Evolutionary conservation across 148 eudicot species (phyloP).

Genomic region (Camellia sinensis): DNA sequence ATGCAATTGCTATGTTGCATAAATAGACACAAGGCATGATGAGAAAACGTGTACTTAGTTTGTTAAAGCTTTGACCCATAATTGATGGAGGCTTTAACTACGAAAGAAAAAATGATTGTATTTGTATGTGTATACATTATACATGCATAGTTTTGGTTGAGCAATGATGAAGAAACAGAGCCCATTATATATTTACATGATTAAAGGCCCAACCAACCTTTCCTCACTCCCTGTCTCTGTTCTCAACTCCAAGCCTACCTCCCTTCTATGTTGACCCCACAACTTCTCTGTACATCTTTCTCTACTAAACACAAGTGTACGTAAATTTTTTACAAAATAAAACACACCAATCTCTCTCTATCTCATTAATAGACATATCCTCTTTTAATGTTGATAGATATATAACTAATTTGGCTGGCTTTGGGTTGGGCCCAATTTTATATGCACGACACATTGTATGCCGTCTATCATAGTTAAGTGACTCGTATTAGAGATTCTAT

Average conservation of each 20-base stretch:
- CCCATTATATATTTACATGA: slow-evolving; percentile 10
- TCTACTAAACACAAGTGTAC: too few species aligned
- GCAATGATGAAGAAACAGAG: slow-evolving; percentile 1
- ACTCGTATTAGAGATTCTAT: too few species aligned
- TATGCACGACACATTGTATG: too few species aligned
- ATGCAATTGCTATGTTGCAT: too few species aligned
- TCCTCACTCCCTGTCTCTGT: not conserved
- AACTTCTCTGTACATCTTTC: not conserved
- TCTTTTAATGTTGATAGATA: too few species aligned
- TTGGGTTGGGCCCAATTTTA: too few species aligned
- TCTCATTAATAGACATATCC: too few species aligned
- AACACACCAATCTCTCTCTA: too few species aligned
- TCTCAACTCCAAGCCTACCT: not conserved
- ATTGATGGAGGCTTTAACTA: not conserved
- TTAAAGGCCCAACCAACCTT: not conserved
- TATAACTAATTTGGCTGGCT: too few species aligned
- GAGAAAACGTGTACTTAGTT: not conserved
- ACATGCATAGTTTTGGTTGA: not conserved
- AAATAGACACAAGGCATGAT: too few species aligned
- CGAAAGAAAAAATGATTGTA: not conserved
- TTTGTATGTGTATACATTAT: not conserved
- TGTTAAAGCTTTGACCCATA: not conserved
- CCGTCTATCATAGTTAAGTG: too few species aligned
- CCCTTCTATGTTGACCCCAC: not conserved
- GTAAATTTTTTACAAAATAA: too few species aligned